Conservation (phyloP, 2,329 filamentous ascomycete species). For the Endothia cerciana region DNA sequence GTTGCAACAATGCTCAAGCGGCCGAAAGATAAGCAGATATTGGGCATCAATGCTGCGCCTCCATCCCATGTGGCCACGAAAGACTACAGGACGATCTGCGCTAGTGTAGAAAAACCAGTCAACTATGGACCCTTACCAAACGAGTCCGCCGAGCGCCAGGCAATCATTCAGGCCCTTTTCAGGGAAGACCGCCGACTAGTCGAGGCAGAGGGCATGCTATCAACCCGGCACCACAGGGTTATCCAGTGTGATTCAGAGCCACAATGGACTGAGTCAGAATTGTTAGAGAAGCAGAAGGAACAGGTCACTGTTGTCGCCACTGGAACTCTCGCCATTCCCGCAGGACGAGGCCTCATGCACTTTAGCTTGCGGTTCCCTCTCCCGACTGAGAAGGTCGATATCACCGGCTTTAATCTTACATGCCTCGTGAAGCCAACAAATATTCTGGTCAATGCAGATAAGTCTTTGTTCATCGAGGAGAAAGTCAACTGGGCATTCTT, state of each 20-base stretch:
- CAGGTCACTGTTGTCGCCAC: slow-evolving; percentile 84
- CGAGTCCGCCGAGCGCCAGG: slow-evolving; percentile 69
- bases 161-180: slow-evolving; percentile 85
- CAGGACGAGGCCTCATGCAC: slow-evolving; percentile 84
- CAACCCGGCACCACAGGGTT: slow-evolving; percentile 78
- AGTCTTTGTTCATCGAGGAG: slow-evolving; percentile 85
- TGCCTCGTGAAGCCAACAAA: slow-evolving; percentile 92
- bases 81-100: slow-evolving; percentile 73
- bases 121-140: slow-evolving; percentile 46
- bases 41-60: slow-evolving; percentile 50
- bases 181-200: slow-evolving; percentile 86
- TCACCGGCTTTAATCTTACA: slow-evolving; percentile 88
- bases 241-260: slow-evolving; percentile 77
- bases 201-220: slow-evolving; percentile 84
- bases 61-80: slow-evolving; percentile 66
- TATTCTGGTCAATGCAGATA: slow-evolving; percentile 91
- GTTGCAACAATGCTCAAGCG: slow-evolving; percentile 68
- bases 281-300: slow-evolving; percentile 90
- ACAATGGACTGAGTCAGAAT: slow-evolving; percentile 81
- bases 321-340: slow-evolving; percentile 84
- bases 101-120: slow-evolving; percentile 17
- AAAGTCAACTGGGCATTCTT: slow-evolving; percentile 99
- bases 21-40: slow-evolving; percentile 47
- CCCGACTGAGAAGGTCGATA: slow-evolving; percentile 87
- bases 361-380: slow-evolving; percentile 87